Evolutionary conservation across 495 filamentous ascomycete species (phyloP), one percentile per base, ranked within the genome.

Genomic region (Xylaria cubensis): DNA sequence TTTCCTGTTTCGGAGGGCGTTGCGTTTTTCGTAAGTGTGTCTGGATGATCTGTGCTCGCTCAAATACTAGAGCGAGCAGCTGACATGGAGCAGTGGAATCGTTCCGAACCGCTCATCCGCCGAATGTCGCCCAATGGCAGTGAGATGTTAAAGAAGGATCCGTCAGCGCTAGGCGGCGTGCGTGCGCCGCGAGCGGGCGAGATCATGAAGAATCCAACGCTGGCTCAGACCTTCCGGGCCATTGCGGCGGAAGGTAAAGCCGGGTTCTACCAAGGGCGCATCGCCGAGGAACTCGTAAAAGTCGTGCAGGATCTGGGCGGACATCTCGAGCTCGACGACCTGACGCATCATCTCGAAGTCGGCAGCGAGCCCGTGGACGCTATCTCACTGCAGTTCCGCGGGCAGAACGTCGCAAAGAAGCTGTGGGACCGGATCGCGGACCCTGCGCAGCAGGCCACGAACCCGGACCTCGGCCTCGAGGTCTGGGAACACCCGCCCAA

Each of bases 401-500:
- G 91, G 4, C 93, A 94, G 74, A 87, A 88, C 42, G 86, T 92
- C 32, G 82, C 82, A 9, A n/a, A 73, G 36, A 61, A 64, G 2
- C 71, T 83, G 85, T 48, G 82, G 48, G 82, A 76, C 56, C 73
- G 80, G 56, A 76, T 78, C 55, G 64, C 83, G 1, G 84, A 87
- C 72, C 81, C 78, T 1, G 26, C 42, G 56, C 29, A 39, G 53
- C 67, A 79, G 46, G 42, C 19, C 6, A 48, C 50, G 15, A 32
- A 67, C 13, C 63, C 64, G n/a, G 77, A 79, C 64, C n/a, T 77
- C 32, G 77, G 77, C 12, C 70, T 97, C 24, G 90, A 96, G 75
- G 79, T 99, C 2, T 98, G 95, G 95, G 96, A 99, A 74, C 95
- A 97, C 81, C 94, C 96, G 50, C 96, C 96, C n/a, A 98, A 98